Percentiles rank a stretch among this genome's conserved stretches.
Conservation (phyloP, 176 grass and related monocot genomes). For the Secale cereale region DNA sequence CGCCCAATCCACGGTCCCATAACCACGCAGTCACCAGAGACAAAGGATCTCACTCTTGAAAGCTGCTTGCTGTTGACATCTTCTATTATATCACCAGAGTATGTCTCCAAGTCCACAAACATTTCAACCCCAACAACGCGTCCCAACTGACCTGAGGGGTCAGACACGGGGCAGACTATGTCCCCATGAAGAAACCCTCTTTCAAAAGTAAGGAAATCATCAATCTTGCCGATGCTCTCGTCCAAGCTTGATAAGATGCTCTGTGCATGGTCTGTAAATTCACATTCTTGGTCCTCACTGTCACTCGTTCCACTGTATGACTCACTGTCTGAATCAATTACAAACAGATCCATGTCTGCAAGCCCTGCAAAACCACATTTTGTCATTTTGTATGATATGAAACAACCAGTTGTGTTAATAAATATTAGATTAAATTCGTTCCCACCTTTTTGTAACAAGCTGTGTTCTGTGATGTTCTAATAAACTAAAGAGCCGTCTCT, state of each 20-base stretch:
- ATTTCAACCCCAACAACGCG: slow-evolving; percentile 63
- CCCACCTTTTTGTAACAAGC: slow-evolving; percentile 30
- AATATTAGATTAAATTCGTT: background rate
- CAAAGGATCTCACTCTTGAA: slow-evolving; percentile 75
- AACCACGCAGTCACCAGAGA: slow-evolving; percentile 68
- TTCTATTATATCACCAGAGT: slow-evolving; percentile 61
- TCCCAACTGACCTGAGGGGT: slow-evolving; percentile 82
- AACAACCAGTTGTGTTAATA: background rate
- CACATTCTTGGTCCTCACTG: slow-evolving; percentile 79
- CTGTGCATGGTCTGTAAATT: slow-evolving; percentile 53
- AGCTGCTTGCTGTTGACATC: slow-evolving; percentile 83
- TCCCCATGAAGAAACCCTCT: slow-evolving; percentile 81
- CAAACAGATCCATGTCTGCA: slow-evolving; percentile 60
- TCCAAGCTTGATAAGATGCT: slow-evolving; percentile 79
- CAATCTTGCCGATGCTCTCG: slow-evolving; percentile 83
- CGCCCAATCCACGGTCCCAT: slow-evolving; percentile 91
- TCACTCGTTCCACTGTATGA: slow-evolving; percentile 67
- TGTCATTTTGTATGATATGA: background rate
- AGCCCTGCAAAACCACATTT: slow-evolving; percentile 26
- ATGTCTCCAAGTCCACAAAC: slow-evolving; percentile 81
- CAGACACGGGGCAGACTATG: slow-evolving; percentile 58
- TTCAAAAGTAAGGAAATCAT: slow-evolving; percentile 87
- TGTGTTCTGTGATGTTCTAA: background rate
- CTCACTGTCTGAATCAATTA: slow-evolving; percentile 68
- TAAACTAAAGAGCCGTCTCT: slow-evolving; percentile 19